phyloP scores from a whole-genome alignment of 2,329 filamentous ascomycete genomes.

The Emergomyces pasteurianus region DNA sequence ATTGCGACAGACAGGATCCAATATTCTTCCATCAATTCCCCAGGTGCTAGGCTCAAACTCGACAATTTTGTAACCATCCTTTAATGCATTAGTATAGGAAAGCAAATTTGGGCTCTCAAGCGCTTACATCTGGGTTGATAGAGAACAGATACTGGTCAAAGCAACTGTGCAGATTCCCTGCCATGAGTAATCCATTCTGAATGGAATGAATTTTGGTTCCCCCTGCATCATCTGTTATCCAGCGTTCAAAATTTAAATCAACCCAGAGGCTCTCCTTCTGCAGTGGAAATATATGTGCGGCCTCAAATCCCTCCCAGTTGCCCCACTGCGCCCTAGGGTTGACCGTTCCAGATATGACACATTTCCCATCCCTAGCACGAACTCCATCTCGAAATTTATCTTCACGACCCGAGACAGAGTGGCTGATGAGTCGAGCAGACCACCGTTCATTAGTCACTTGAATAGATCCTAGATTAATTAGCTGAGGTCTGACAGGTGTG shows the following conservation, averaged over 20 bases:
- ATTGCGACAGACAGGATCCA: constrained; percentile 11
- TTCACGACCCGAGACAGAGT: constrained; percentile 6
- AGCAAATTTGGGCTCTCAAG: background rate
- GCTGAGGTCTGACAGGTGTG: background rate
- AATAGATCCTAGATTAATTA: constrained; percentile 10
- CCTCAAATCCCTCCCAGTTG: constrained; percentile 12
- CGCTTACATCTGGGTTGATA: constrained; percentile 11
- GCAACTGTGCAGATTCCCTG: constrained; percentile 1
- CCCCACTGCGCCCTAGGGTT: constrained; percentile 5
- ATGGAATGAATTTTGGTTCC: constrained; percentile 9
- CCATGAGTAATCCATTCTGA: constrained; percentile 11
- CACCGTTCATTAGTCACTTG: constrained; percentile 10
- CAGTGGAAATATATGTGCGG: constrained; percentile 18
- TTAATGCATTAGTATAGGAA: constrained; percentile 2
- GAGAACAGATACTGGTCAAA: constrained; percentile 13
- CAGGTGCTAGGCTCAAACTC: constrained; percentile 4
- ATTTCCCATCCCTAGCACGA: constrained; percentile 13
- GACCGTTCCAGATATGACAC: constrained; percentile 12
- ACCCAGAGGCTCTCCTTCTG: constrained; percentile 13
- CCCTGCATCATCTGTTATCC: constrained; percentile 10
- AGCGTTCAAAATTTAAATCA: constrained; percentile 11
- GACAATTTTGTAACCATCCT: constrained; percentile 12
- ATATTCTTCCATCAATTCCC: constrained; percentile 9
- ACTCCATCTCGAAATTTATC: constrained; percentile 13
- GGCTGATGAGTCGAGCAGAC: constrained; percentile 4